Evolutionary conservation across 345 rosid genomes (phyloP).

Genomic region (Eucalyptus lansdowneana): DNA sequence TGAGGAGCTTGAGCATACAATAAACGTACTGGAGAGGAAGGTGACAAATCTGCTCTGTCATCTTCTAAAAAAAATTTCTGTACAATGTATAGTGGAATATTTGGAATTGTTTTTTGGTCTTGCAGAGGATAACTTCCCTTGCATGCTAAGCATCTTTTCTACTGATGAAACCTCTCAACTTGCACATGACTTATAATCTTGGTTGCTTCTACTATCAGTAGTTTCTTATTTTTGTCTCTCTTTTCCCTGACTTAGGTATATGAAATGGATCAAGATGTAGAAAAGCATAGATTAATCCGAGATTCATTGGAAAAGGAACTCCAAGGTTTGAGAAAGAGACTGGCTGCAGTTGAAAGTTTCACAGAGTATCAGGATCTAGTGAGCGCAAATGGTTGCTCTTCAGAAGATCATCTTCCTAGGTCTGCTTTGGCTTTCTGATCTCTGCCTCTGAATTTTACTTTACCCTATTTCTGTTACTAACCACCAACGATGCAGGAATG

Average conservation of each 20-base stretch:
- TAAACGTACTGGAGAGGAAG: conserved; percentile 81
- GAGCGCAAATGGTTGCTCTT: conserved; percentile 8
- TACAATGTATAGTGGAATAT: neutral
- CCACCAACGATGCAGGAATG: conserved; percentile 13
- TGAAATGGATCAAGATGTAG: conserved; percentile 86
- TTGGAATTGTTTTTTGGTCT: neutral
- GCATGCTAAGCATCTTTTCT: neutral
- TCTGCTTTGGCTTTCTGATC: conserved; percentile 2
- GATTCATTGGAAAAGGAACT: conserved; percentile 73
- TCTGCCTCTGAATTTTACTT: neutral
- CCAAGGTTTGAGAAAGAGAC: conserved; percentile 49
- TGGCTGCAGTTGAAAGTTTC: conserved; percentile 51
- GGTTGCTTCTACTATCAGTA: neutral
- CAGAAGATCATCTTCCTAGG: conserved; percentile 40
- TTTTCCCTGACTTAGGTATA: conserved; percentile 36
- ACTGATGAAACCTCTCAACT: neutral
- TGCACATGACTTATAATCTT: neutral
- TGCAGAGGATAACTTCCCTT: neutral
- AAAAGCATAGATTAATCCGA: conserved; percentile 52
- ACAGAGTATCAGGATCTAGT: conserved; percentile 23
- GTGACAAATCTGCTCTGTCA: conserved; percentile 5
- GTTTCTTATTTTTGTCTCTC: neutral
- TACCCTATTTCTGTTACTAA: neutral
- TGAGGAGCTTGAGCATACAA: conserved; percentile 80
- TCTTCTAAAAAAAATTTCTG: neutral